Evolutionary conservation across 495 filamentous ascomycete genomes (phyloP).

Genomic region (Trichoderma virens): DNA sequence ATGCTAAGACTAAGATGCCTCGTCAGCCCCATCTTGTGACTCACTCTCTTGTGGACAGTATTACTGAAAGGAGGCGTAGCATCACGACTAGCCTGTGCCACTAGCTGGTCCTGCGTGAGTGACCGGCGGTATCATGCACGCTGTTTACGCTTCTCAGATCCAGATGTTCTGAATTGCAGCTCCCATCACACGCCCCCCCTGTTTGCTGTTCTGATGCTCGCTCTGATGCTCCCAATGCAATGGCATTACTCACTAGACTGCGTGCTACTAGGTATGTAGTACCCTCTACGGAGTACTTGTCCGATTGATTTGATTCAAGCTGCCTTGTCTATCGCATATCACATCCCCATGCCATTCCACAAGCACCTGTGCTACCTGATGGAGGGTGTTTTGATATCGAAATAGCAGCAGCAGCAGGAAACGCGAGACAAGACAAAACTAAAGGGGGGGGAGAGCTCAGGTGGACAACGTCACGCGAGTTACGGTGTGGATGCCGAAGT

Average conservation of each 20-base stretch:
- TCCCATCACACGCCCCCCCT: not conserved
- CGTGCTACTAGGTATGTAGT: no score
- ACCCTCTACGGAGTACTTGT: no score
- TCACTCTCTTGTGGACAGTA: not conserved
- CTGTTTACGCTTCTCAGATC: slow-evolving; percentile 6
- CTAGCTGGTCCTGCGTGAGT: not conserved
- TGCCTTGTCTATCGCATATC: slow-evolving; percentile 1
- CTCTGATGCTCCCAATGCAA: no score
- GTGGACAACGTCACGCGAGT: slow-evolving; percentile 1
- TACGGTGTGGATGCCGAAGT: slow-evolving; percentile 2
- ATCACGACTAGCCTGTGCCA: not conserved
- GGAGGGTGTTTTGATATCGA: not conserved
- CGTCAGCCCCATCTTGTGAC: slow-evolving; percentile 8
- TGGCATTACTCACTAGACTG: no score
- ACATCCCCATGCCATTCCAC: not conserved
- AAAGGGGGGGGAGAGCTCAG: not conserved
- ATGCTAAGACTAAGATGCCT: not conserved
- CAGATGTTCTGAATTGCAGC: not conserved
- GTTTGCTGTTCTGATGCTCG: not conserved
- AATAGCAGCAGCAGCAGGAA: not conserved
- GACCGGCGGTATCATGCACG: not conserved
- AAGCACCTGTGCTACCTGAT: not conserved
- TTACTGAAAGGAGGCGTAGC: not conserved
- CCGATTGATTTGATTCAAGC: no score
- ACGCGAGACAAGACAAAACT: not conserved